phyloP scores from a whole-genome alignment of 1,139 yeast species.

The Pichia sp. region DNA sequence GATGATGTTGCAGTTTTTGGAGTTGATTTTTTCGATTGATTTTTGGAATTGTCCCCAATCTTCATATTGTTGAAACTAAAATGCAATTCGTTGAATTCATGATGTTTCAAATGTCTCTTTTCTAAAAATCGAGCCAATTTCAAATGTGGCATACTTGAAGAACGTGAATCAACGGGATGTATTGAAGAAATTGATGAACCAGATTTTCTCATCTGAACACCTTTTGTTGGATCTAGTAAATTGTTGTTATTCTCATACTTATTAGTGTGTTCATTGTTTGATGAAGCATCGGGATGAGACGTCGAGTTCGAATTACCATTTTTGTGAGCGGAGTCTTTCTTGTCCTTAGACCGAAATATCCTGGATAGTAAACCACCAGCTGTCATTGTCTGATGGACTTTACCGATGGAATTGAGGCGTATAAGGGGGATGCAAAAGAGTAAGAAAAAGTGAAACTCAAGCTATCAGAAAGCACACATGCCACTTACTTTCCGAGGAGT shows the following conservation, averaged over 20 bases:
- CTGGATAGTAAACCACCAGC: background rate
- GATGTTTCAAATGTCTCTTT: slow-evolving; percentile 12
- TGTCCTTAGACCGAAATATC: background rate
- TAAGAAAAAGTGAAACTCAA: too few relatives aligned
- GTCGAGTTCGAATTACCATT: background rate
- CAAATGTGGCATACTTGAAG: slow-evolving; percentile 11
- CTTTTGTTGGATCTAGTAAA: background rate
- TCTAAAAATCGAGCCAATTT: slow-evolving; percentile 16
- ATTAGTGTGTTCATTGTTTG: background rate
- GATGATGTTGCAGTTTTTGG: background rate
- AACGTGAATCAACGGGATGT: slow-evolving; percentile 13
- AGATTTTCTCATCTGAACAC: slow-evolving; percentile 3
- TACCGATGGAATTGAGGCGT: background rate
- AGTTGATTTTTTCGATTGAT: background rate
- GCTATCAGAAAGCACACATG: too few relatives aligned
- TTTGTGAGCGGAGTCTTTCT: background rate
- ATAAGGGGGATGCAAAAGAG: background rate
- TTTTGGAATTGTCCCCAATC: background rate
- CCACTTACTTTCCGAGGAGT: too few relatives aligned
- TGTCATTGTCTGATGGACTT: background rate
- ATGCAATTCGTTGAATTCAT: slow-evolving; percentile 2
- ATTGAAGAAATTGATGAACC: slow-evolving; percentile 9
- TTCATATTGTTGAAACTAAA: background rate
- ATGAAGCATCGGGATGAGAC: background rate
- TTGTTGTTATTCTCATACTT: background rate